Evolutionary conservation across 2,329 filamentous ascomycete species (phyloP).

Genomic region (Tolypocladium endophyticum): DNA sequence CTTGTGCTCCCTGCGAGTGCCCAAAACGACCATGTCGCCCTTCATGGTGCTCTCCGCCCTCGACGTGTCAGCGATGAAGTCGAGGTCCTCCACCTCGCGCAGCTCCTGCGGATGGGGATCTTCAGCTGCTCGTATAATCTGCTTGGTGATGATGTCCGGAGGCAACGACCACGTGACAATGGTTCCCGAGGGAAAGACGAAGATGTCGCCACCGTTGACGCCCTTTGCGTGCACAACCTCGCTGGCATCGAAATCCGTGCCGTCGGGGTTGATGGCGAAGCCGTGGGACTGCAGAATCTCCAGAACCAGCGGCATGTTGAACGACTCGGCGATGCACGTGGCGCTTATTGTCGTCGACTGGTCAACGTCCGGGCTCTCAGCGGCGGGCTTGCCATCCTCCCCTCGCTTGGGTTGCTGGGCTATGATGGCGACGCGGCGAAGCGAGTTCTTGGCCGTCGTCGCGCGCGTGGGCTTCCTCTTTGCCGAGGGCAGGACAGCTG

Average conservation of each 20-base stretch:
- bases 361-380: constrained; percentile 18
- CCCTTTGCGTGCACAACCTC: constrained; percentile 54
- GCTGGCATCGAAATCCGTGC: constrained; percentile 47
- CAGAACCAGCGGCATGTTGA: constrained; percentile 51
- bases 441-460: constrained; percentile 53
- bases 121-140: constrained; percentile 66
- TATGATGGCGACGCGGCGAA: constrained; percentile 77
- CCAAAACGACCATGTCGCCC: constrained; percentile 81
- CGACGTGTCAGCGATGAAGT: constrained; percentile 67
- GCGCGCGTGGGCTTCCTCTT: constrained; percentile 38
- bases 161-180: constrained; percentile 87
- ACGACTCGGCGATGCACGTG: constrained; percentile 52
- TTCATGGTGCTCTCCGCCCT: constrained; percentile 68
- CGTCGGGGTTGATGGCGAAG: constrained; percentile 52
- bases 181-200: constrained; percentile 90
- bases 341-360: constrained; percentile 41
- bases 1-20: constrained; percentile 52
- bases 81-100: constrained; percentile 80
- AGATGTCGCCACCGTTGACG: constrained; percentile 69
- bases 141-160: constrained; percentile 61
- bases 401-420: constrained; percentile 52
- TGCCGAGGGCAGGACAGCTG: constrained; percentile 8
- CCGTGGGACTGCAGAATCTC: constrained; percentile 47
- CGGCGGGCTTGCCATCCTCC: constrained; percentile 18
- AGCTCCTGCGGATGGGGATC: constrained; percentile 57